Conservation (phyloP, 2,329 filamentous ascomycete species). For the Exophiala xenobiotica region DNA sequence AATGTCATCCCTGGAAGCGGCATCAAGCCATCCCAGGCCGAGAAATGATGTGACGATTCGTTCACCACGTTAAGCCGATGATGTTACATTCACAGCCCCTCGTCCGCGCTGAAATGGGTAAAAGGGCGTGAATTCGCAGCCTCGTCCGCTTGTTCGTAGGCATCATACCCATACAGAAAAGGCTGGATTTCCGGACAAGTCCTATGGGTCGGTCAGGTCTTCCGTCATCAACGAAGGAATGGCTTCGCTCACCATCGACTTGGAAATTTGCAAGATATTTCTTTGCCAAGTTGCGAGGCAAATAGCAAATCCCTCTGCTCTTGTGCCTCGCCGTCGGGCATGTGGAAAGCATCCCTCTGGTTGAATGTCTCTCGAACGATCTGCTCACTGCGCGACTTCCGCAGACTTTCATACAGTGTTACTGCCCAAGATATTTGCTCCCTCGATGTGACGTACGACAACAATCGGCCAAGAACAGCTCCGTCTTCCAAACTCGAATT, state of each 20-base stretch:
- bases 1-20: too few relatives aligned
- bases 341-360: constrained; percentile 2
- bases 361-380: constrained; percentile 7
- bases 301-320: constrained; percentile 30
- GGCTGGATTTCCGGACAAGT: not conserved
- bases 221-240: too few relatives aligned
- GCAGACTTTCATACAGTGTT: constrained; percentile 11
- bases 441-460: constrained; percentile 38
- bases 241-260: too few relatives aligned
- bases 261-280: too few relatives aligned
- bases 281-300: too few relatives aligned
- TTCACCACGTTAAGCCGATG: not conserved
- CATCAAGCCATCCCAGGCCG: too few relatives aligned
- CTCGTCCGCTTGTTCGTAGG: not conserved
- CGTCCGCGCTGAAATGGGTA: not conserved
- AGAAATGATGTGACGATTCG: too few relatives aligned
- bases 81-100: not conserved
- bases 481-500: constrained; percentile 35
- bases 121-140: not conserved
- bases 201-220: not conserved
- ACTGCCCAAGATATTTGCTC: not conserved
- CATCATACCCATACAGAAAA: not conserved
- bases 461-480: constrained; percentile 49
- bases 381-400: constrained; percentile 20
- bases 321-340: constrained; percentile 4